A percentile compares a stretch with the other conserved stretches of the same genome.
Evolutionary conservation across 805 yeast genomes (phyloP).

Genomic region (Saccharomycopsis guyanensis): DNA sequence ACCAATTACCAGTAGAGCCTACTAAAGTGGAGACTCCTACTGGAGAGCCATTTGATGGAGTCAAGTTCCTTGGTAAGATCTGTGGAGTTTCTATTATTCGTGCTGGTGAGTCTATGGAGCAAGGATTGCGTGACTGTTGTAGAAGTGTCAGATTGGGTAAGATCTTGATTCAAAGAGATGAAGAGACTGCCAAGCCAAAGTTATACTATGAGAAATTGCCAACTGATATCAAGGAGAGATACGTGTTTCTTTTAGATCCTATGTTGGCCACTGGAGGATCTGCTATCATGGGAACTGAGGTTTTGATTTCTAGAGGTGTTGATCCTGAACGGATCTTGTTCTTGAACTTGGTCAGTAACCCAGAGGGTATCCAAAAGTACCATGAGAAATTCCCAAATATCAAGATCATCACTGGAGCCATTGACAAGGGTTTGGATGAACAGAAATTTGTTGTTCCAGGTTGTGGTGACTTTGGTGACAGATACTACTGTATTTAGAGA

Average conservation of each 20-base stretch:
- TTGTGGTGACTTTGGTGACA: slow-evolving; percentile 95
- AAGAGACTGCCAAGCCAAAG: slow-evolving; percentile 91
- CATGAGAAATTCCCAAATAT: slow-evolving; percentile 73
- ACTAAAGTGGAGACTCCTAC: slow-evolving; percentile 68
- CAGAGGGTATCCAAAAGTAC: slow-evolving; percentile 84
- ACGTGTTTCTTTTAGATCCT: slow-evolving; percentile 88
- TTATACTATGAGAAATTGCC: slow-evolving; percentile 92
- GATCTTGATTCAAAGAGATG: slow-evolving; percentile 94
- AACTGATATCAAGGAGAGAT: slow-evolving; percentile 80
- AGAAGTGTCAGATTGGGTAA: slow-evolving; percentile 94
- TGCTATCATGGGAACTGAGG: slow-evolving; percentile 95
- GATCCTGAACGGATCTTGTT: slow-evolving; percentile 81
- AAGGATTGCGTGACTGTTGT: slow-evolving; percentile 95
- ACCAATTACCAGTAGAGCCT: slow-evolving; percentile 83
- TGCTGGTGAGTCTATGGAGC: slow-evolving; percentile 99
- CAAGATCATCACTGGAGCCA: slow-evolving; percentile 86
- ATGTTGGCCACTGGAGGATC: slow-evolving; percentile 99
- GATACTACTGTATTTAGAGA: slow-evolving; percentile 79
- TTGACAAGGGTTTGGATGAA: slow-evolving; percentile 82
- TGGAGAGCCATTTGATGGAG: slow-evolving; percentile 64
- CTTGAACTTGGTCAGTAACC: slow-evolving; percentile 85
- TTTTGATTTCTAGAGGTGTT: slow-evolving; percentile 79
- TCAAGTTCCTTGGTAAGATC: slow-evolving; percentile 79
- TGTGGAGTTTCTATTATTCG: slow-evolving; percentile 98
- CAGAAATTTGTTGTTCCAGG: slow-evolving; percentile 87